These are phyloP conservation scores for Aspergillus jensenii DNA, from an alignment of 2,329 filamentous ascomycete species.

Conservation along the genomic window DNA sequence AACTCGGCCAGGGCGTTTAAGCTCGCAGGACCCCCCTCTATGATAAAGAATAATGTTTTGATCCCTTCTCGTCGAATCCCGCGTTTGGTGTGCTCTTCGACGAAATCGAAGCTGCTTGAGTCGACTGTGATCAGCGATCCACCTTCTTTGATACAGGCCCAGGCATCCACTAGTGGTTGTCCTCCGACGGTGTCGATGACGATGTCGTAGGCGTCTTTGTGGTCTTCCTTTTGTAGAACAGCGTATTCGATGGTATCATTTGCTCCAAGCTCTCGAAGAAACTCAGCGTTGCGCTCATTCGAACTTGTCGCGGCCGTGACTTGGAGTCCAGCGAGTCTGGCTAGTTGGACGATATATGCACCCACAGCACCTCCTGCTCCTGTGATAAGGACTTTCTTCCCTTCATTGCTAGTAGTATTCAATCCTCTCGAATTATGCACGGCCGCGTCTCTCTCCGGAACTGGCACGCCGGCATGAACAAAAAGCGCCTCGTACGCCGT, in stretches of 20 bases:
- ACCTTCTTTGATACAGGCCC: slow-evolving; percentile 17
- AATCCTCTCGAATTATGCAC: neutral
- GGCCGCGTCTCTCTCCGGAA: neutral
- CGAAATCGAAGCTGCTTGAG: slow-evolving; percentile 29
- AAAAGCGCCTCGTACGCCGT: slow-evolving; percentile 36
- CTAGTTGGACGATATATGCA: slow-evolving; percentile 40
- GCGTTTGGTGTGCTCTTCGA: slow-evolving; percentile 21
- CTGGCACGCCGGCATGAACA: slow-evolving; percentile 19
- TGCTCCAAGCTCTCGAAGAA: slow-evolving; percentile 37
- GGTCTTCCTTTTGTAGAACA: neutral
- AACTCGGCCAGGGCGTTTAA: slow-evolving; percentile 3
- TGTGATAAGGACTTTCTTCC: slow-evolving; percentile 33
- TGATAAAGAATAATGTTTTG: slow-evolving; percentile 14
- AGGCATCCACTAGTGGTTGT: slow-evolving; percentile 20
- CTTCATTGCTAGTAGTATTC: neutral
- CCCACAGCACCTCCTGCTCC: slow-evolving; percentile 42
- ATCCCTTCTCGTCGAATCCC: slow-evolving; percentile 20
- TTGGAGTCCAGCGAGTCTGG: slow-evolving; percentile 27
- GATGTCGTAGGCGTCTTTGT: slow-evolving; percentile 18
- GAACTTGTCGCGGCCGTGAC: slow-evolving; percentile 40
- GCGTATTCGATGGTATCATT: slow-evolving; percentile 42
- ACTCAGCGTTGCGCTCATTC: slow-evolving; percentile 31
- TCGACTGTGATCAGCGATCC: slow-evolving; percentile 30
- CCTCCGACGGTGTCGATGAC: slow-evolving; percentile 31
- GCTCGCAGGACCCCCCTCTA: neutral